Conservation (phyloP, 495 filamentous ascomycete species). For the Penicillium alfredii region DNA sequence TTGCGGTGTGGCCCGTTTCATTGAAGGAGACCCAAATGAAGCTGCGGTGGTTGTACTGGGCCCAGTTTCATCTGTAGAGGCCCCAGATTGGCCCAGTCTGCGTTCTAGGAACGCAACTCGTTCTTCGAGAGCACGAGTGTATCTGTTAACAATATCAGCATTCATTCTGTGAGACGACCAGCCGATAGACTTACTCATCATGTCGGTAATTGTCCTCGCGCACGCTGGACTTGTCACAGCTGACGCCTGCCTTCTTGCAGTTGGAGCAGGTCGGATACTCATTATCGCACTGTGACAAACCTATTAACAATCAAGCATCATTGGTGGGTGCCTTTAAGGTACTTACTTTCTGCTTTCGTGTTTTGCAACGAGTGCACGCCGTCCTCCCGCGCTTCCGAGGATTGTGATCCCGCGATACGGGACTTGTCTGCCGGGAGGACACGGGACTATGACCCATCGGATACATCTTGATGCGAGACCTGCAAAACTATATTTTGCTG, state of each 20-base stretch:
- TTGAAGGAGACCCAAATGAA: conserved; percentile 22
- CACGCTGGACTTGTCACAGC: conserved; percentile 45
- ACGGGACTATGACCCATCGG: conserved; percentile 7
- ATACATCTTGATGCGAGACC: too few relatives aligned
- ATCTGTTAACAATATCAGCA: conserved; percentile 20
- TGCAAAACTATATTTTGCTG: too few relatives aligned
- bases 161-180: not conserved
- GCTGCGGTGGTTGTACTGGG: conserved; percentile 14
- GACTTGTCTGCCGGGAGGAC: conserved; percentile 20
- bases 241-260: conserved; percentile 42
- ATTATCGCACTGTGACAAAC: conserved; percentile 33
- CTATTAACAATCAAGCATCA: conserved; percentile 3
- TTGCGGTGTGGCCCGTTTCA: conserved; percentile 19
- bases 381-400: conserved; percentile 48
- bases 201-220: conserved; percentile 38
- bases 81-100: conserved; percentile 22
- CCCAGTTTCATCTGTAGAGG: conserved; percentile 10
- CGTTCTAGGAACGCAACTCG: conserved; percentile 43
- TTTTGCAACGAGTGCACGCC: conserved; percentile 48
- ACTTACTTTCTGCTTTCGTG: conserved; percentile 44
- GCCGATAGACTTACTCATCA: conserved; percentile 29
- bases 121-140: conserved; percentile 44
- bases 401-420: conserved; percentile 30
- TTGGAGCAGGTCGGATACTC: conserved; percentile 46
- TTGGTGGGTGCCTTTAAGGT: not conserved